Percentiles rank a stretch among this genome's conserved stretches.
These are phyloP conservation scores for Tremellales sp. DNA, from an alignment of 1,284 basidiomycete species.

Conservation along the genomic window DNA sequence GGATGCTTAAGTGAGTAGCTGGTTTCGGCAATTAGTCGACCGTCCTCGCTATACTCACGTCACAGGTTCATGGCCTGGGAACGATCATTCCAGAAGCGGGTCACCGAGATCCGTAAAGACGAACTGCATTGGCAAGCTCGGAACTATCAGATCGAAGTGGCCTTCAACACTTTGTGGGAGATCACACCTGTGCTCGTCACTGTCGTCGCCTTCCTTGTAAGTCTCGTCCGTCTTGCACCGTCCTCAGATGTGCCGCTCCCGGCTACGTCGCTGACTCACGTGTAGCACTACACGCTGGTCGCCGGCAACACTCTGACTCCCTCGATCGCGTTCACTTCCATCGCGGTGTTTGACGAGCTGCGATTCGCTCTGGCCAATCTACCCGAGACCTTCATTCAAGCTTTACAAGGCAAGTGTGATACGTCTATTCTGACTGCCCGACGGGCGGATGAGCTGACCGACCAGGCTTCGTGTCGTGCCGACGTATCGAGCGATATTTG, in stretches of 20 bases:
- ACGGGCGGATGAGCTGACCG: too few species aligned
- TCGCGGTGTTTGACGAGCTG: constrained; percentile 77
- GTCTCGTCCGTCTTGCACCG: constrained; percentile 3
- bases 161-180: constrained; percentile 75
- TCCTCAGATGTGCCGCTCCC: neutral
- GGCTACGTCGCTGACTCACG: constrained; percentile 3
- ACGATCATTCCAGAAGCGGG: constrained; percentile 73
- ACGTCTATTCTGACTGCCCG: neutral
- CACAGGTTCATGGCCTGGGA: constrained; percentile 85
- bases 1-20: constrained; percentile 87
- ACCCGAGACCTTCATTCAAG: constrained; percentile 83
- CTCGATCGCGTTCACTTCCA: constrained; percentile 72
- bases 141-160: constrained; percentile 79
- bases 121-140: constrained; percentile 78
- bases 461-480: constrained; percentile 67
- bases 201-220: constrained; percentile 45
- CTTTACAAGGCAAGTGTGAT: constrained; percentile 61
- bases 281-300: constrained; percentile 64
- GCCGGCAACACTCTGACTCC: constrained; percentile 66
- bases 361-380: constrained; percentile 66
- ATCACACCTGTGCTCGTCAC: constrained; percentile 47
- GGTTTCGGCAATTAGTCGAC: constrained; percentile 2
- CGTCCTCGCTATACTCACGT: neutral
- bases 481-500: constrained; percentile 87
- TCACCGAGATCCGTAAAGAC: constrained; percentile 67